Evolutionary conservation across 768 basidiomycete species (phyloP).

Genomic region (Chalciporus piperatus): DNA sequence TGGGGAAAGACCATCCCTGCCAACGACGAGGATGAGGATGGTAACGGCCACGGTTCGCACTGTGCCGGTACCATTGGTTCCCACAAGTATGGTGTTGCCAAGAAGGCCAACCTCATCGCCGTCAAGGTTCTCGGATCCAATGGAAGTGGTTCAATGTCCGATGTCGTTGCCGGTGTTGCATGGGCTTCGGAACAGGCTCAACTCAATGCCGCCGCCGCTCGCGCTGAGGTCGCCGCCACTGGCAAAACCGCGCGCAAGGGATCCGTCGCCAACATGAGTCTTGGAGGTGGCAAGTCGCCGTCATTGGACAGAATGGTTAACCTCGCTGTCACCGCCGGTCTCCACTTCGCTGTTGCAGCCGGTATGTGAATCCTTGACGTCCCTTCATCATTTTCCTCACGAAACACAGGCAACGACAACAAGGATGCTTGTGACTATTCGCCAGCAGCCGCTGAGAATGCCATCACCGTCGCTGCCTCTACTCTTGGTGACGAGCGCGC

Average conservation of each 20-base stretch:
- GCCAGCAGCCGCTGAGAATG: constrained; percentile 84
- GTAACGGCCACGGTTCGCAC: constrained; percentile 94
- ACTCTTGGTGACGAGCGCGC: constrained; percentile 79
- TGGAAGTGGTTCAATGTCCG: constrained; percentile 92
- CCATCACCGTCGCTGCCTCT: constrained; percentile 93
- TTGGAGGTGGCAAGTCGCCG: constrained; percentile 91
- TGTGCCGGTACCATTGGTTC: constrained; percentile 98
- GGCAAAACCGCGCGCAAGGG: constrained; percentile 88
- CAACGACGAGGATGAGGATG: constrained; percentile 84
- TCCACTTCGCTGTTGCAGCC: constrained; percentile 97
- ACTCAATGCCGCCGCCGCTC: constrained; percentile 57
- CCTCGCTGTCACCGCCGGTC: constrained; percentile 73
- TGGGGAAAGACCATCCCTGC: constrained; percentile 94
- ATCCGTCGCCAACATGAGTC: constrained; percentile 95
- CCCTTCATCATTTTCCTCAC: background rate
- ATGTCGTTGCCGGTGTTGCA: constrained; percentile 84
- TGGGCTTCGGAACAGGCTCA: constrained; percentile 65
- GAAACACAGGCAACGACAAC: constrained; percentile 66
- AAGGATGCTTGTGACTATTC: constrained; percentile 91
- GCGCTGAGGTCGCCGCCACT: constrained; percentile 63
- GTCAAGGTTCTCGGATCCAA: constrained; percentile 95
- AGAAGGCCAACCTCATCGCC: constrained; percentile 84
- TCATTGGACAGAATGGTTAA: constrained; percentile 86
- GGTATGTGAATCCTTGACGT: constrained; percentile 45
- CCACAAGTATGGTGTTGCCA: constrained; percentile 91